These are phyloP conservation scores for Omphalea diandra DNA, from an alignment of 441 rosid species.

Conservation along the genomic window DNA sequence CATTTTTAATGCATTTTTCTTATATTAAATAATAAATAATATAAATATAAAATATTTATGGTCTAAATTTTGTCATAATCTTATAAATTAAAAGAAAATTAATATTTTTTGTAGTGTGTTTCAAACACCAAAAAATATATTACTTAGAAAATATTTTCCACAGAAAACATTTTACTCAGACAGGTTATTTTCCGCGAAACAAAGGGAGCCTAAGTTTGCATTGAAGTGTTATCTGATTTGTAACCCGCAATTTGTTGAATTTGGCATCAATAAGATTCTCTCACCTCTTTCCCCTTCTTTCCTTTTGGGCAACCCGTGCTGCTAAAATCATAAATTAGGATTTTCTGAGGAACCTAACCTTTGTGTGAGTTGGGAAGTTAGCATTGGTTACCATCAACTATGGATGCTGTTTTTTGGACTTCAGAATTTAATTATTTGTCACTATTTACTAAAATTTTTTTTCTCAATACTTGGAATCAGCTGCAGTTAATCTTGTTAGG, in stretches of 20 bases:
- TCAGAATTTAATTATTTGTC: slow-evolving; percentile 7
- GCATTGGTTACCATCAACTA: not conserved
- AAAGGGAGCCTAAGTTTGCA: not conserved
- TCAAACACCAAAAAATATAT: no score
- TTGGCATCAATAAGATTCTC: not conserved
- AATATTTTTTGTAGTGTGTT: no score
- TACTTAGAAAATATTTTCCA: no score
- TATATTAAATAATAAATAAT: no score
- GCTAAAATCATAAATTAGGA: not conserved
- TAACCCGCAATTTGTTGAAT: not conserved
- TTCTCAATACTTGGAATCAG: slow-evolving; percentile 79
- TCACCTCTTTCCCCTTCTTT: no score
- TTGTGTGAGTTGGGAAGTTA: not conserved
- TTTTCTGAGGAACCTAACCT: slow-evolving; percentile 10
- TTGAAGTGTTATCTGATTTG: not conserved
- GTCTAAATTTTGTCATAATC: no score
- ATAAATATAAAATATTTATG: no score
- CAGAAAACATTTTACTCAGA: no score
- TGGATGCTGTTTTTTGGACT: not conserved
- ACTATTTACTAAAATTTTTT: slow-evolving; percentile 23
- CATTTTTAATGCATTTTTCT: no score
- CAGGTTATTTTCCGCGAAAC: no score
- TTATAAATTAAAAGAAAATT: no score
- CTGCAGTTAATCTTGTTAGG: slow-evolving; percentile 92
- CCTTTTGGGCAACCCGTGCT: not conserved